Base-by-base conservation (phyloP, 495 filamentous ascomycete genomes). In the Massariosphaeria phaeospora region DNA sequence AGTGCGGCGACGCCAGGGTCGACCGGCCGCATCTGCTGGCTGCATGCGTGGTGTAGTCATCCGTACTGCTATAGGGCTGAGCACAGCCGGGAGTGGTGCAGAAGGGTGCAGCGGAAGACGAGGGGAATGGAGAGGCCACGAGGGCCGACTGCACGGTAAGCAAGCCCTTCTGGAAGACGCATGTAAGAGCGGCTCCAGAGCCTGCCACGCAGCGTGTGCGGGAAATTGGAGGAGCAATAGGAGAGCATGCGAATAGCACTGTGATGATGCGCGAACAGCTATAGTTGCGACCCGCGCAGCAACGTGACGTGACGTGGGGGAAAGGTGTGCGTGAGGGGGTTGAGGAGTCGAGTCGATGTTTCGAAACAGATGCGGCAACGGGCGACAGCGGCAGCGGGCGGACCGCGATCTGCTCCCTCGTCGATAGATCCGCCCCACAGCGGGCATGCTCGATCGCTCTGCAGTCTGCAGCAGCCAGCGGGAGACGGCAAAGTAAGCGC, bases 271-370 rank as follows among this genome's bases (percentile, higher is more conserved):
- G n/a, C n/a, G n/a, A n/a, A n/a, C n/a, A n/a, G n/a, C n/a, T n/a
- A n/a, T n/a, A n/a, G n/a, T n/a, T n/a, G n/a, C n/a, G n/a, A n/a
- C n/a, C n/a, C n/a, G n/a, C n/a, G n/a, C n/a, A n/a, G n/a, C n/a
- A n/a, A n/a, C n/a, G n/a, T n/a, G n/a, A n/a, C n/a, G n/a, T n/a
- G n/a, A n/a, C n/a, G n/a, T n/a, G n/a, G n/a, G n/a, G n/a, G n/a
- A n/a, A n/a, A n/a, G n/a, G n/a, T n/a, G n/a, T n/a, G n/a, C n/a
- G n/a, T n/a, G n/a, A n/a, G n/a, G n/a, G n/a, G n/a, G n/a, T n/a
- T n/a, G n/a, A n/a, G n/a, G n/a, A n/a, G n/a, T n/a, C n/a, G 34
- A n/a, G 57, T 55, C 21, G 34, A 52, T 41, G 57, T 61, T 61
- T 61, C 57, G 57, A 61, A 61, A 61, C 57, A 44, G 11, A 17